Base-by-base conservation (phyloP, 768 basidiomycete genomes). In the Mrakia frigida region DNA sequence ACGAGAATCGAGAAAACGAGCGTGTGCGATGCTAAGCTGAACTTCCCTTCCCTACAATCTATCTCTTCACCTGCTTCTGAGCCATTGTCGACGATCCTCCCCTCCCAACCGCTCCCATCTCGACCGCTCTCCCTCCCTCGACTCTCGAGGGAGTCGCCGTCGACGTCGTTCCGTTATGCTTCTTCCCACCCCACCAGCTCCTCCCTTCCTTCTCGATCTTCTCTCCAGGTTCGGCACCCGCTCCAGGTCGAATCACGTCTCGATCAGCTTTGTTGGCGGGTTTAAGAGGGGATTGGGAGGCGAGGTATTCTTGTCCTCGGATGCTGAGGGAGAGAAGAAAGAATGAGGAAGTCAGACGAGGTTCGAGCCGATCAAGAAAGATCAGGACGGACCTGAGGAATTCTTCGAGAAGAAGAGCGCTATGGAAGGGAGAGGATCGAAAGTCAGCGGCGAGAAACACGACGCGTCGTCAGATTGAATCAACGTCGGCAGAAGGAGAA, bases 271-370 rank as follows among this genome's bases (percentile, higher is more conserved):
- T 37, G 21, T 21, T 37, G 37, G 63, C 63, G 37, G 52, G 52
- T n/a, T 67, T 33, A 7, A 67, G 63, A 16, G 63, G 14, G 16
- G 63, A 77, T 28, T 82, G 78, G 21, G 76, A 75, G 6, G 81
- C 82, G 52, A 93, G 81, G 80, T 86, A 89, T 80, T 92, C 89
- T 75, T 90, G 89, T 0, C 92, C 93, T 63, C 94, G 86, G 41
- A 92, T 86, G 50, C 90, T 53, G 25, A 6, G 23, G 21, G 2
- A 25, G 52, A 21, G 25, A 53, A 11, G 25, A 25, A 23, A 53
- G 43, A 46, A 46, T 46, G 43, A 46, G 43, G 43, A 18, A 46
- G 43, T n/a, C 43, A 21, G 16, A 53, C 18, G 9, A 53, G 52
- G 52, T 18, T 53, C 25, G 21, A 53, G 16, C 7, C 18, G 16